Percentiles rank a stretch among this genome's conserved stretches.
Evolutionary conservation across 2,329 filamentous ascomycete genomes (phyloP).

Genomic region (Hymenoscyphus fraxineus): DNA sequence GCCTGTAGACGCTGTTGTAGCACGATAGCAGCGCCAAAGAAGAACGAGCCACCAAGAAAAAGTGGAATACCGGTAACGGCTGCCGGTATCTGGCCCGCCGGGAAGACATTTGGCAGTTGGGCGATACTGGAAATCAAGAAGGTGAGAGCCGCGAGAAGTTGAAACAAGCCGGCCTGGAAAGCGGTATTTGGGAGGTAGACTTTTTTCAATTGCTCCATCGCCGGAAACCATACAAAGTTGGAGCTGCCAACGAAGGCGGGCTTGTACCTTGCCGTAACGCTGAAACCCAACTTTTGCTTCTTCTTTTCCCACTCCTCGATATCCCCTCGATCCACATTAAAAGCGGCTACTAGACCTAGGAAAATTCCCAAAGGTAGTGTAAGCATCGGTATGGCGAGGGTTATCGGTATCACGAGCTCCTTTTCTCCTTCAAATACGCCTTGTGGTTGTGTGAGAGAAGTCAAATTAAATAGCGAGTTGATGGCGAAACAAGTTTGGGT

Average conservation of each 20-base stretch:
- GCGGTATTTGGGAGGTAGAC: conserved; percentile 8
- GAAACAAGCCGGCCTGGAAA: conserved; percentile 8
- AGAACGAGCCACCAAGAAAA: background rate
- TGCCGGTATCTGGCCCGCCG: background rate
- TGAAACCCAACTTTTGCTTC: background rate
- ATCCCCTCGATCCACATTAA: conserved; percentile 7
- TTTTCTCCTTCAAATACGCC: background rate
- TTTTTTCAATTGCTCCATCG: background rate
- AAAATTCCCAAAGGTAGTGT: background rate
- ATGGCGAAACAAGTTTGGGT: background rate
- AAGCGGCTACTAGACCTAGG: conserved; percentile 6
- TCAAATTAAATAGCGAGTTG: conserved; percentile 7
- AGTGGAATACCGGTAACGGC: background rate
- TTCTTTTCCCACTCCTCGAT: conserved; percentile 2
- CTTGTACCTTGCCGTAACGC: conserved; percentile 2
- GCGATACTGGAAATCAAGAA: conserved; percentile 2
- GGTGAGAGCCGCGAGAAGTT: conserved; percentile 4
- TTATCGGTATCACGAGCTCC: background rate
- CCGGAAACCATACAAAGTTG: conserved; percentile 7
- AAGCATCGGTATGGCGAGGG: background rate
- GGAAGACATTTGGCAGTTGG: conserved; percentile 1
- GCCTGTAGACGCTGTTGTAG: conserved; percentile 2
- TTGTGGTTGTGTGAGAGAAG: background rate
- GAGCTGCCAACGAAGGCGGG: conserved; percentile 6
- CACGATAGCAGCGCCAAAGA: conserved; percentile 2